phyloP scores from a whole-genome alignment of 108 stramenopile species.

The Cyclotella cryptica region DNA sequence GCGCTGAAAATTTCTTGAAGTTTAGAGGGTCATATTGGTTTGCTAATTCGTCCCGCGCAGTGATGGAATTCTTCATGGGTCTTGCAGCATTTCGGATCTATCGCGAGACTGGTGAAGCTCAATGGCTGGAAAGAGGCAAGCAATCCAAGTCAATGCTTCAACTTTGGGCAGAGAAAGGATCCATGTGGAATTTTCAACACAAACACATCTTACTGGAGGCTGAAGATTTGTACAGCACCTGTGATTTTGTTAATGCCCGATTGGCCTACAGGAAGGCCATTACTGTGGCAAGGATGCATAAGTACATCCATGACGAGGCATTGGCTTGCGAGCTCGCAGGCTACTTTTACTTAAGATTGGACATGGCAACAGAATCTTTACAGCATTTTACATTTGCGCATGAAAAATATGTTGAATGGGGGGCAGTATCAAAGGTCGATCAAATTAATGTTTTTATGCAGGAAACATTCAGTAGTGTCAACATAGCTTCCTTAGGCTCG shows the following conservation, averaged over 20 bases:
- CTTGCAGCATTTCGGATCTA: constrained; percentile 26
- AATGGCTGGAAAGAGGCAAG: constrained; percentile 13
- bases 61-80: constrained; percentile 1
- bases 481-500: too few species aligned
- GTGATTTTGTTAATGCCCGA: constrained; percentile 19
- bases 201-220: constrained; percentile 30
- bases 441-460: too few species aligned
- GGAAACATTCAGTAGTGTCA: too few species aligned
- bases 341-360: too few species aligned
- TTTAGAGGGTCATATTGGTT: background rate
- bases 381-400: too few species aligned
- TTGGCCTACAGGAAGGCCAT: constrained; percentile 32
- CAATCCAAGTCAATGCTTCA: constrained; percentile 9
- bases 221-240: constrained; percentile 25
- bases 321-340: too few species aligned
- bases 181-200: constrained; percentile 39
- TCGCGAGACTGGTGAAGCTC: constrained; percentile 12
- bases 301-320: too few species aligned
- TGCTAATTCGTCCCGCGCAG: too few species aligned
- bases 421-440: too few species aligned
- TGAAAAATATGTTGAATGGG: too few species aligned
- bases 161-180: constrained; percentile 15
- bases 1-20: background rate
- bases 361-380: too few species aligned
- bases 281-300: constrained; percentile 18